Conservation (phyloP, 176 grass and related monocot species). For the Rhynchospora pubera region DNA sequence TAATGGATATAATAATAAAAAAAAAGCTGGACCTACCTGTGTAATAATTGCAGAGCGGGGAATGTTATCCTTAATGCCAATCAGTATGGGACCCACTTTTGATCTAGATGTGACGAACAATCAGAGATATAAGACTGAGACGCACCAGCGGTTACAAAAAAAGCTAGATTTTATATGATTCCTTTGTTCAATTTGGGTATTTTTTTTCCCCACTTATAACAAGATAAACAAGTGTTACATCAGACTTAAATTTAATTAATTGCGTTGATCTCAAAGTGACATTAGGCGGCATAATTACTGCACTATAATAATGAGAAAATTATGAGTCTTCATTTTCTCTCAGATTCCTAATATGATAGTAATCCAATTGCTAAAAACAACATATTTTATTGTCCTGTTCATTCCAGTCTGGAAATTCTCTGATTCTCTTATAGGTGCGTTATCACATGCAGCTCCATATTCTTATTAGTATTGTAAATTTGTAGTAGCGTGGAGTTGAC, state of each 20-base stretch:
- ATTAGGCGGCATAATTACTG: neutral
- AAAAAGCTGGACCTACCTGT: neutral
- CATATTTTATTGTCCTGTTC: neutral
- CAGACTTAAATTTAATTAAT: neutral
- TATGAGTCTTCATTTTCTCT: neutral
- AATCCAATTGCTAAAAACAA: too few relatives aligned
- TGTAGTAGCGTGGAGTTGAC: neutral
- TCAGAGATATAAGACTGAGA: neutral
- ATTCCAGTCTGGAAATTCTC: neutral
- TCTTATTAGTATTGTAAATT: neutral
- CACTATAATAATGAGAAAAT: neutral
- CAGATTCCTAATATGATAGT: neutral
- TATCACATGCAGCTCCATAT: neutral
- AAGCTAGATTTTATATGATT: too few relatives aligned
- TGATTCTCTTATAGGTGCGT: neutral
- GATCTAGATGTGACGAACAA: neutral
- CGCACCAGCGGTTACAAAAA: too few relatives aligned
- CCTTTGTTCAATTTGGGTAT: too few relatives aligned
- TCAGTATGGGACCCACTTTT: slow-evolving; percentile 1
- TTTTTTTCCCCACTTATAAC: neutral
- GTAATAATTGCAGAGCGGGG: neutral
- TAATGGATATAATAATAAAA: neutral
- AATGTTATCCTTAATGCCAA: neutral
- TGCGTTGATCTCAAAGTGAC: neutral
- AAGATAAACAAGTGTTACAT: neutral